Conservation (phyloP, 2,329 filamentous ascomycete species). For the Aspergillaceae sp. region DNA sequence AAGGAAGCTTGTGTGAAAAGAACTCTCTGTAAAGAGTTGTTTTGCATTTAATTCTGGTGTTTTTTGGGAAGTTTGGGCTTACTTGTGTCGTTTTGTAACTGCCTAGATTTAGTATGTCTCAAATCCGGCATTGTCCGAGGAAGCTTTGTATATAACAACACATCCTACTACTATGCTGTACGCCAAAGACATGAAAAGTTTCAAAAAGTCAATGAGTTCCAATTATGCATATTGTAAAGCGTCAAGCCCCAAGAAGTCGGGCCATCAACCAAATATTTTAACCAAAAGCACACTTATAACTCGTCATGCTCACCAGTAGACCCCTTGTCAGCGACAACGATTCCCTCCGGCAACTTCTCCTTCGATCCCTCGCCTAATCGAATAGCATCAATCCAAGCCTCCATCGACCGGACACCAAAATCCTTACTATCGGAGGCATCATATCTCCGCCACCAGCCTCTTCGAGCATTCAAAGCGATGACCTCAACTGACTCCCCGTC, state of each 20-base stretch:
- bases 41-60: not conserved
- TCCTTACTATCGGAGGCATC: conserved; percentile 47
- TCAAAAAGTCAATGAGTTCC: too few species aligned
- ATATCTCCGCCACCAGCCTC: conserved; percentile 77
- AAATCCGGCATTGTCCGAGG: too few species aligned
- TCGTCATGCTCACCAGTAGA: conserved; percentile 38
- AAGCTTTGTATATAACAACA: too few species aligned
- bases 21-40: not conserved
- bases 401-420: conserved; percentile 49
- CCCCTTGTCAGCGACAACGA: conserved; percentile 36
- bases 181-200: too few species aligned
- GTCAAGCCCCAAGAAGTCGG: not conserved
- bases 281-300: conserved; percentile 17
- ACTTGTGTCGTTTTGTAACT: not conserved
- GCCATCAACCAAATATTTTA: not conserved
- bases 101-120: not conserved
- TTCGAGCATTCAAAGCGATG: conserved; percentile 74
- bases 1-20: not conserved
- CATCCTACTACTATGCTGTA: too few species aligned
- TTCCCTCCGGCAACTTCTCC: conserved; percentile 58
- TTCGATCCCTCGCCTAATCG: conserved; percentile 80
- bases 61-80: not conserved
- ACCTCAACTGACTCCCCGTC: conserved; percentile 53
- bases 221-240: too few species aligned
- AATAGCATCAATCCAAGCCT: conserved; percentile 85